Evolutionary conservation across 2,329 filamentous ascomycete genomes (phyloP).

Genomic region (Phialophora macrospora): DNA sequence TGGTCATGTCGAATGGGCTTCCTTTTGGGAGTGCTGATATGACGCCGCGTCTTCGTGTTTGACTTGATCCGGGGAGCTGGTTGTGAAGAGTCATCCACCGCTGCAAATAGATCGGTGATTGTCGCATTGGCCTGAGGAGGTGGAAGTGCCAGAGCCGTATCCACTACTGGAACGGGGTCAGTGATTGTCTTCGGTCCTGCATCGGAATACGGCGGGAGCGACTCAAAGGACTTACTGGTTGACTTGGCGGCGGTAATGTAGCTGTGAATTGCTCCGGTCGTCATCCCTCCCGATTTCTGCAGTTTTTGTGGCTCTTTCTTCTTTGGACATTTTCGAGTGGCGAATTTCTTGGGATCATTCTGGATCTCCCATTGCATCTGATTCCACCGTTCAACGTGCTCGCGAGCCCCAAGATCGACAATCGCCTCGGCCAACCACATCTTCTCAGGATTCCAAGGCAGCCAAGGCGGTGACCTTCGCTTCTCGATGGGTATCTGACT

Average conservation of each 20-base stretch:
- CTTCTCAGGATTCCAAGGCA: slow-evolving; percentile 69
- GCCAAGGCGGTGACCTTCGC: slow-evolving; percentile 58
- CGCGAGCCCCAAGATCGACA: slow-evolving; percentile 67
- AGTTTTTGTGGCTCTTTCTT: slow-evolving; percentile 13
- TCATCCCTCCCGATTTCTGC: slow-evolving; percentile 24
- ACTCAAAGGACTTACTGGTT: neutral
- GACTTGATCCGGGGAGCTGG: slow-evolving; percentile 4
- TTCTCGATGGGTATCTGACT: slow-evolving; percentile 49
- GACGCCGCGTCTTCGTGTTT: neutral
- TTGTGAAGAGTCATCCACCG: neutral
- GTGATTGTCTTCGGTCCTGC: neutral
- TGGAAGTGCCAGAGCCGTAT: neutral
- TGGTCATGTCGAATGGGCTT: slow-evolving; percentile 1
- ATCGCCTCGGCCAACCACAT: slow-evolving; percentile 71
- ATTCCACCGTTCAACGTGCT: slow-evolving; percentile 70
- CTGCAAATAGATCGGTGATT: neutral
- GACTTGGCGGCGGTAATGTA: slow-evolving; percentile 24
- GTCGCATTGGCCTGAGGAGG: slow-evolving; percentile 6
- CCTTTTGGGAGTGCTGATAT: slow-evolving; percentile 14
- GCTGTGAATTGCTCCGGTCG: slow-evolving; percentile 22
- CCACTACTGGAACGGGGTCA: neutral
- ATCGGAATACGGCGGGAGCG: slow-evolving; percentile 50
- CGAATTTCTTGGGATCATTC: slow-evolving; percentile 37
- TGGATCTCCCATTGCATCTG: slow-evolving; percentile 42
- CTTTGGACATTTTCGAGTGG: slow-evolving; percentile 37